phyloP scores from a whole-genome alignment of 306 rosid genomes.

The Cicer yamashitae region DNA sequence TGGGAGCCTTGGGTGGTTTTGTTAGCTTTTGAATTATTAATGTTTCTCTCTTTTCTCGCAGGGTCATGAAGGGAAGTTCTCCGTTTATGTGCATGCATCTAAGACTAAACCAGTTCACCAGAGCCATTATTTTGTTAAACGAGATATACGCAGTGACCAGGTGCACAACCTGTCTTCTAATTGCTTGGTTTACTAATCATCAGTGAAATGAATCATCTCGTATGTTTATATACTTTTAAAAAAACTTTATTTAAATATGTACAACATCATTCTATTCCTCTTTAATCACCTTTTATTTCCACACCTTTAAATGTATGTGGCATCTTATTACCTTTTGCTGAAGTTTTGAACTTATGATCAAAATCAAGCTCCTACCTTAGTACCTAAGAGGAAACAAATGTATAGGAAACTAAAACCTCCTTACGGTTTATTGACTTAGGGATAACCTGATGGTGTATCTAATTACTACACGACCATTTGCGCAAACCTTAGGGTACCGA shows the following conservation, averaged over 20 bases:
- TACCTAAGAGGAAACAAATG: no score
- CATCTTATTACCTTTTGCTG: no score
- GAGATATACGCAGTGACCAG: conserved; percentile 82
- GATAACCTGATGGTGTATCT: no score
- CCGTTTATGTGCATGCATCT: conserved; percentile 93
- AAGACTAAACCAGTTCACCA: conserved; percentile 79
- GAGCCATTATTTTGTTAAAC: conserved; percentile 77
- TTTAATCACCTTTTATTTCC: no score
- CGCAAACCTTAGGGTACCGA: no score
- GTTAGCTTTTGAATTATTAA: conserved; percentile 28
- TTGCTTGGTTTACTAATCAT: conserved; percentile 22
- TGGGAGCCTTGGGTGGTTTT: background rate
- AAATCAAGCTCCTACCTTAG: no score
- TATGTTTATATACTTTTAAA: conserved; percentile 4
- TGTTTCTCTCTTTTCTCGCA: conserved; percentile 49
- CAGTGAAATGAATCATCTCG: background rate
- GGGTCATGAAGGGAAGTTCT: conserved; percentile 98
- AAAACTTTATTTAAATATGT: background rate
- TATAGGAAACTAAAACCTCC: no score
- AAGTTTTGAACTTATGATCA: no score
- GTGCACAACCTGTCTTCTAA: conserved; percentile 46
- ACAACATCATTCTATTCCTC: no score
- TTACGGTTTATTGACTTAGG: no score
- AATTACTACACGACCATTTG: no score
- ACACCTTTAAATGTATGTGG: no score